Evolutionary conservation across 768 basidiomycete genomes (phyloP).

Genomic region (Cubamyces lactineus): DNA sequence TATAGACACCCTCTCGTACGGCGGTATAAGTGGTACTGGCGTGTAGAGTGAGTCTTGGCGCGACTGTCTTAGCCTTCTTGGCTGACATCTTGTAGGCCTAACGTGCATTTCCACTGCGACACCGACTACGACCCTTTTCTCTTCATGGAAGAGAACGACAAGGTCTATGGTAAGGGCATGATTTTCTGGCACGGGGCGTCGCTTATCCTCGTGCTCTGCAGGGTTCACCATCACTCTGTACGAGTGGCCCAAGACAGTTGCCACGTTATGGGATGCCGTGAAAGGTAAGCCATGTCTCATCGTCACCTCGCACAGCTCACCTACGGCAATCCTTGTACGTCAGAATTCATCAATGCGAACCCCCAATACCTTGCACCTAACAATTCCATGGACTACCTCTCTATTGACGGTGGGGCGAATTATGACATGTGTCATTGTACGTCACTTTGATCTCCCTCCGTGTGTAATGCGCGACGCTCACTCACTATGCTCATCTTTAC

Average conservation of each 20-base stretch:
- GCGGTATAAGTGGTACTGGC: conserved; percentile 76
- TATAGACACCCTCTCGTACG: conserved; percentile 67
- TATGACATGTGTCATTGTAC: conserved; percentile 71
- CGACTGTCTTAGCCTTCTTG: neutral
- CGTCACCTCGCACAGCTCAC: conserved; percentile 32
- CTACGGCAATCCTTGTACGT: neutral
- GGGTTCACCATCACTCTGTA: conserved; percentile 67
- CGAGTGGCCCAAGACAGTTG: conserved; percentile 67
- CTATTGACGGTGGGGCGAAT: conserved; percentile 63
- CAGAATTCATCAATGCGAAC: conserved; percentile 57
- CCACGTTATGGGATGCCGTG: conserved; percentile 61
- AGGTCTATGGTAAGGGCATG: conserved; percentile 57
- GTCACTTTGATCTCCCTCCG: conserved; percentile 25
- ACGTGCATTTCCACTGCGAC: conserved; percentile 76
- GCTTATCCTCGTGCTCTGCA: conserved; percentile 23
- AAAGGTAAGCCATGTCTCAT: conserved; percentile 42
- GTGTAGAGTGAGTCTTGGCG: conserved; percentile 54
- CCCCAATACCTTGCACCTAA: conserved; percentile 58
- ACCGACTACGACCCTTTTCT: conserved; percentile 66
- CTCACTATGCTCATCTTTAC: neutral
- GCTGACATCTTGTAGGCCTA: conserved; percentile 60
- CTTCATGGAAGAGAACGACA: conserved; percentile 69
- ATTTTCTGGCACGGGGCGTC: neutral
- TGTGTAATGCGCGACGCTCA: neutral
- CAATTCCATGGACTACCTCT: conserved; percentile 67